phyloP scores from a whole-genome alignment of 164 flowering plant genomes.

The Stephania cephalantha region DNA sequence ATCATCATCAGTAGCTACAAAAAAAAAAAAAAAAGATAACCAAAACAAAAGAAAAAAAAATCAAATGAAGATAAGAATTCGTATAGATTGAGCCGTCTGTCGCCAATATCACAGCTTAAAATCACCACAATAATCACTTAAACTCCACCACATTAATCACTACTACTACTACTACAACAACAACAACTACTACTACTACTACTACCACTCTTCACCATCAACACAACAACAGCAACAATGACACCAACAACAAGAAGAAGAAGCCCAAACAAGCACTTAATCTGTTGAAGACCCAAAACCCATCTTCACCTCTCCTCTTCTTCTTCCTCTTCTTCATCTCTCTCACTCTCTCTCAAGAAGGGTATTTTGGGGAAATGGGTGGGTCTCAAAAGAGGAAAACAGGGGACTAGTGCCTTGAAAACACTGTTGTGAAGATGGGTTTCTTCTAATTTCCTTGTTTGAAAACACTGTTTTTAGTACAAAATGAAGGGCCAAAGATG shows the following conservation, averaged over 20 bases:
- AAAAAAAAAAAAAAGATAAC: too few relatives aligned
- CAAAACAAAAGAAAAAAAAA: background rate
- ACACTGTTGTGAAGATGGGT: background rate
- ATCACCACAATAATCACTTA: background rate
- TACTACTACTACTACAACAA: background rate
- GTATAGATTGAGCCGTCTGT: slow-evolving; percentile 17
- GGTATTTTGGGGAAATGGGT: slow-evolving; percentile 1
- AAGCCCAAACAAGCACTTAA: background rate
- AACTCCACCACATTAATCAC: slow-evolving; percentile 4
- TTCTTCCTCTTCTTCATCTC: background rate
- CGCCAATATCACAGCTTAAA: slow-evolving; percentile 12
- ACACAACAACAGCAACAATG: background rate
- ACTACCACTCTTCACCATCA: background rate
- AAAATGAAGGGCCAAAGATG: background rate
- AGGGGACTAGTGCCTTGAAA: background rate
- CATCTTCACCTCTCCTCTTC: background rate
- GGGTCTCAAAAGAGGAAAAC: background rate
- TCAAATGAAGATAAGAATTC: background rate
- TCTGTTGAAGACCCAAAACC: background rate
- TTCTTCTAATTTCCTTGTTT: slow-evolving; percentile 4
- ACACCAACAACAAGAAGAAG: background rate
- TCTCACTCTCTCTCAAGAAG: background rate
- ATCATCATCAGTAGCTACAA: background rate
- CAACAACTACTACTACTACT: background rate
- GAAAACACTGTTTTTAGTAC: background rate